Base-by-base conservation (phyloP, 805 yeast species). In the Cyberlindnera maclurae region DNA sequence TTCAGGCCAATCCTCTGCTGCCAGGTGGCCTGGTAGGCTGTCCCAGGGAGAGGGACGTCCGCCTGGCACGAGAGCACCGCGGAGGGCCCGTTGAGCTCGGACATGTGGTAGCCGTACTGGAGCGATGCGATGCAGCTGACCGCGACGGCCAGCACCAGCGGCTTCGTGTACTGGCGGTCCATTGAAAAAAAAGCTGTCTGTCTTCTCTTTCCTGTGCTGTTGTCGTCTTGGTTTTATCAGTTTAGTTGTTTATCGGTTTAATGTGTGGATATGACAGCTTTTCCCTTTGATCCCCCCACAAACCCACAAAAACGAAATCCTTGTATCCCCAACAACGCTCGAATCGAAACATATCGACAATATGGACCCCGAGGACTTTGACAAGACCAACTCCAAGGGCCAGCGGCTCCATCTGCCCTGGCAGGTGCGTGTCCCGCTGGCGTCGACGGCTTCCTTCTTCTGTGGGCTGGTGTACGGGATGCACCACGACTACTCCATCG, bases 21-120 rank as follows among this genome's bases (percentile, higher is more conserved):
- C 39, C 47, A 34, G 0, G 54, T 44, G 8, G 47, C 46, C 9
- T 43, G 52, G 36, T 50, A 53, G 4, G 54, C 45, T 4, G 33
- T 39, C 0, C 47, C 56, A 6, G 58, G 58, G 3, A 55, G 40
- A 6, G 49, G 47, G 31, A 52, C 36, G 15, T 47, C 39, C 16
- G 50, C 52, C 16, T 58, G 59, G 54, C 95, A 86, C 10, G 84
- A 71, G 34, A 87, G 67, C 26, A 75, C 73, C 12, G 73, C 70
- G 41, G 82, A 83, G 0, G 97, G 96, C 6, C 96, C 95, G 62
- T 90, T 90, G 57, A 90, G 69, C 58, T 89, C 97, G 1, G 96
- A 82, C 82, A 90, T 80, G 58, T 93, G 97, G 58, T 84, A 87
- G 1, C 98, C 98, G 59, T 82, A 93, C 59, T 88, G 97, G 11